Evolutionary conservation across 2,329 filamentous ascomycete genomes (phyloP), one percentile per base, ranked within the genome.

Genomic region (Coniochaeta pulveracea): DNA sequence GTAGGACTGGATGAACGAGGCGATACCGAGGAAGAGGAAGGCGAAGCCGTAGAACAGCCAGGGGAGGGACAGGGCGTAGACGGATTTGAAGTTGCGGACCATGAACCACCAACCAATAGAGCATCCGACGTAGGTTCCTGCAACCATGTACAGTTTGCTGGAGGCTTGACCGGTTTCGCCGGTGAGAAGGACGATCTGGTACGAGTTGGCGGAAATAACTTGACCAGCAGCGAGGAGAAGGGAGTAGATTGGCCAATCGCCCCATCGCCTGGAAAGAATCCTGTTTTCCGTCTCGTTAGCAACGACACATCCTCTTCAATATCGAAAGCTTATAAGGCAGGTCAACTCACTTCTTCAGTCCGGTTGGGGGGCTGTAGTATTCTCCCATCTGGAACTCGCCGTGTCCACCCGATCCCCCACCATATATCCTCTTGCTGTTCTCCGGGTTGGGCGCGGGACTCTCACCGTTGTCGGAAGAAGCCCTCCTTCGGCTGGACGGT

Each of bases 151-250:
- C 1, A 80, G 57, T 44, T 75, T 72, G 19, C 57, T 51, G 4
- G 72, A 69, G 3, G 66, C 64, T 47, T 79, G 63, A 35, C 71
- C 74, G 17, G 73, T 60, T 42, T 75, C 66, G n/a, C 76, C 76
- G 0, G 72, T 75, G 15, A 81, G 61, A 11, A 81, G 60, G 1
- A 74, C 77, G 46, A 80, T 73, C 46, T 80, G 76, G 52, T 80
- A 79, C 0, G 72, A 78, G 51, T 77, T 79, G 37, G 72, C 70
- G 2, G 75, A 71, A 31, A 79, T 69, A 39, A 79, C 70, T 44
- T 79, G 74, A 17, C 71, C 69, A 23, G 76, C 58, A 8, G 72
- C 72, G 14, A 79, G 62, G 29, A 79, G 58, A 39, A 78, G 61
- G 4, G 70, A 66, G 48, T 79, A 79, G 6, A 77, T 47, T 0